Evolutionary conservation across 176 grass and related monocot species (phyloP), one percentile per base, ranked within the genome.

Genomic region (Triticum timopheevii): DNA sequence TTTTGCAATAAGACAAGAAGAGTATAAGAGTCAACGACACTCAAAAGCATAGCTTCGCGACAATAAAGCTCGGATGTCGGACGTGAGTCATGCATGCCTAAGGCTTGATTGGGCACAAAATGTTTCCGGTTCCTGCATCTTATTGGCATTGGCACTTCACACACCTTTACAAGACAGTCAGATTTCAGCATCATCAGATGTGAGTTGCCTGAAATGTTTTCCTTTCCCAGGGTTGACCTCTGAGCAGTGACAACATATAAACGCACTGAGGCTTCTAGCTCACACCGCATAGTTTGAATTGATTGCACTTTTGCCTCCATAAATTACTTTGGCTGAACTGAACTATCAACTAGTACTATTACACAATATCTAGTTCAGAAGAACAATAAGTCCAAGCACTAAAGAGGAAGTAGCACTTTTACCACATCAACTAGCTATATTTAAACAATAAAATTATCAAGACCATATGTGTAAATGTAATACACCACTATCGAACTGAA

Each of bases 281-380:
- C 73, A 76, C 73, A 76, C 5, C 74, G 69, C 71, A 36, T 30
- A 30, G 47, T 82, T 85, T 23, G 4, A 80, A 81, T 69, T 61
- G 34, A 80, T 69, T 24, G 6, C 27, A 76, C 24, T 69, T 80
- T 68, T 68, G 27, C 77, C 59, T 70, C 38, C 69, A 42, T 49
- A 40, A 87, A 61, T 81, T 45, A 61, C 19, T 83, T 25, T 30
- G 16, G 81, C 58, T 79, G 45, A 67, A 52, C 39, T 68, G 54
- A 76, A 83, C 56, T 52, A 66, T 61, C 68, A 65, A 59, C 20
- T 75, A 80, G 8, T 61, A 69, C 16, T 79, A 79, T 23, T 44
- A 50, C 11, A 27, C 42, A 61, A 2, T 25, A 59, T 63, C 40
- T 40, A 56, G 45, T 25, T 69, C 19, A 80, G 28, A 30, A 70